A percentile compares a stretch with the other conserved stretches of the same genome.
These are phyloP conservation scores for Emergomyces pasteurianus DNA, from an alignment of 2,329 filamentous ascomycete genomes.

Conservation along the genomic window DNA sequence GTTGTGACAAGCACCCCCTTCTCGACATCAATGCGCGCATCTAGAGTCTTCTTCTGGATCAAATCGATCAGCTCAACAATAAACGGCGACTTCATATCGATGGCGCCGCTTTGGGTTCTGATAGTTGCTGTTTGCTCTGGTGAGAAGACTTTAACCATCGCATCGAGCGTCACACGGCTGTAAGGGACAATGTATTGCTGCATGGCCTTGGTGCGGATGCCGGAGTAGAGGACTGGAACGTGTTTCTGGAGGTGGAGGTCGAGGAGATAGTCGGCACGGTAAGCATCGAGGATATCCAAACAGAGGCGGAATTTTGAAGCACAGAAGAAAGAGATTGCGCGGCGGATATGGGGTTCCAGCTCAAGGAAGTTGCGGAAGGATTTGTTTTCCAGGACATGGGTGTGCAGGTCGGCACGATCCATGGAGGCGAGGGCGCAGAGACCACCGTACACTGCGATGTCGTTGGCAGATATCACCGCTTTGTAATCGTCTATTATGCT, in stretches of 20 bases:
- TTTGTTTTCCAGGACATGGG: constrained; percentile 63
- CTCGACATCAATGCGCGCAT: constrained; percentile 75
- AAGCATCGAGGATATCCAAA: constrained; percentile 67
- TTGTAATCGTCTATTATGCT: constrained; percentile 49
- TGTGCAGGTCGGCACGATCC: constrained; percentile 63
- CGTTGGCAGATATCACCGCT: constrained; percentile 67
- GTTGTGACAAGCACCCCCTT: constrained; percentile 67
- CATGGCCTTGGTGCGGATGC: constrained; percentile 82
- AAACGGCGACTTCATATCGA: constrained; percentile 21
- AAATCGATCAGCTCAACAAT: constrained; percentile 58
- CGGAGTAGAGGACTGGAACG: constrained; percentile 55
- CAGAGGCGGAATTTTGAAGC: constrained; percentile 81
- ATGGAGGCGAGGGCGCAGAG: constrained; percentile 84
- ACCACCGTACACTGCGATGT: constrained; percentile 84
- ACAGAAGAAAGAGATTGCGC: constrained; percentile 79
- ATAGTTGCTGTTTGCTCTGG: constrained; percentile 14
- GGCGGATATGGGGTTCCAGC: constrained; percentile 84
- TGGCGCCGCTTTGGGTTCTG: constrained; percentile 34
- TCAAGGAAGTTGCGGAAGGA: constrained; percentile 81
- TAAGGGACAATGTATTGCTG: constrained; percentile 87
- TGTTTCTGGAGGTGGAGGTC: constrained; percentile 76
- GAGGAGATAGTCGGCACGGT: constrained; percentile 75
- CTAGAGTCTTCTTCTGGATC: constrained; percentile 59
- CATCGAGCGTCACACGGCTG: constrained; percentile 69
- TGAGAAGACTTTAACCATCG: constrained; percentile 66